Evolutionary conservation across 164 flowering plant species (phyloP).

Genomic region (Vitis riparia): DNA sequence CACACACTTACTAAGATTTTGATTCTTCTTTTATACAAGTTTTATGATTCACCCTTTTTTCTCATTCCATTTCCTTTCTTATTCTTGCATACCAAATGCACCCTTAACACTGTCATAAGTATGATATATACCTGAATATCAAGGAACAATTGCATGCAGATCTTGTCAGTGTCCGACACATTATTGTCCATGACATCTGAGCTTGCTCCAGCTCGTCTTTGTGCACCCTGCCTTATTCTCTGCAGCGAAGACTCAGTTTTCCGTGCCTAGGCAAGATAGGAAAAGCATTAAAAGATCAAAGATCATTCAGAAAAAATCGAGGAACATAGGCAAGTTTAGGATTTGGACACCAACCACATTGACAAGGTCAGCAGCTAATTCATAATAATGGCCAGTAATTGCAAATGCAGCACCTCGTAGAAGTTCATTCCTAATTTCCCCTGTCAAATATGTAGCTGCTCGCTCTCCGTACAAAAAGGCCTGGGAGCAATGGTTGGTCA

Average conservation of each 20-base stretch:
- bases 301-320: not conserved
- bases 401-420: conserved; percentile 61
- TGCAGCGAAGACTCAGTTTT: conserved; percentile 83
- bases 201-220: conserved; percentile 80
- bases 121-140: conserved; percentile 78
- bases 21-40: no score
- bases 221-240: conserved; percentile 78
- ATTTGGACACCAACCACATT: conserved; percentile 59
- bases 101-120: not conserved
- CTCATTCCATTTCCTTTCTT: no score
- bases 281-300: not conserved
- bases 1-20: no score
- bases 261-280: conserved; percentile 53
- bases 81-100: no score
- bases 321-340: not conserved
- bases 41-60: no score
- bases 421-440: conserved; percentile 49
- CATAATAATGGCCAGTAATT: conserved; percentile 74
- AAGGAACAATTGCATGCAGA: conserved; percentile 89
- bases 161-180: conserved; percentile 85
- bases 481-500: conserved; percentile 30
- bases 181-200: conserved; percentile 71
- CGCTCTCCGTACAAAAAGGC: conserved; percentile 76
- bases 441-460: conserved; percentile 53
- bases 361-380: conserved; percentile 73